Evolutionary conservation across 2,329 filamentous ascomycete species (phyloP).

Genomic region (Colletotrichum liaoningense): DNA sequence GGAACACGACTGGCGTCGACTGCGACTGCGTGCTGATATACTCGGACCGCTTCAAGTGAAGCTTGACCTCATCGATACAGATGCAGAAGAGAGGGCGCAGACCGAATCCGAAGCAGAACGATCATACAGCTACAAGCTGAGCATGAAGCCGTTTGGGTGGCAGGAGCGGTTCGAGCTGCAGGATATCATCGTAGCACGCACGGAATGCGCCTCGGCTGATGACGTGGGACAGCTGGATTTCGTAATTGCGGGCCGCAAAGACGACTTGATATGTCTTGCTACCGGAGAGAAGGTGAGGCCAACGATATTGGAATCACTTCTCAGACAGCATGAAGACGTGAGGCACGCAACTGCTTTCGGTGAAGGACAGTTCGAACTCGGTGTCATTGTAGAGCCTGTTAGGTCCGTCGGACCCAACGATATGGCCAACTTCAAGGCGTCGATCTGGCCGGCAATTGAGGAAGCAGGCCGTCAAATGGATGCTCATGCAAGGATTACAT

Average conservation of each 20-base stretch:
- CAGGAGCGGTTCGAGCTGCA: too few species aligned
- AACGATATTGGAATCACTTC: constrained; percentile 37
- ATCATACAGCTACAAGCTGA: constrained; percentile 37
- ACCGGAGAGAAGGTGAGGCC: constrained; percentile 42
- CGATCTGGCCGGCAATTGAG: constrained; percentile 37
- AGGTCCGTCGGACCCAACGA: constrained; percentile 1
- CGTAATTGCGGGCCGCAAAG: constrained; percentile 44
- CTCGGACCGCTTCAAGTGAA: too few species aligned
- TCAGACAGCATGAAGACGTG: constrained; percentile 35
- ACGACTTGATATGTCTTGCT: constrained; percentile 43
- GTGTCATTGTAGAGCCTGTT: constrained; percentile 39
- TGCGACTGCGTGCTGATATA: constrained; percentile 46
- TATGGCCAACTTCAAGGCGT: constrained; percentile 30
- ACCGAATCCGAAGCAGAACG: constrained; percentile 36
- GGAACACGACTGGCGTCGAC: constrained; percentile 46
- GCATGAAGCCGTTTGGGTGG: not conserved
- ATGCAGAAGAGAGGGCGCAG: too few species aligned
- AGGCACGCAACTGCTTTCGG: constrained; percentile 39
- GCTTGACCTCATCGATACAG: too few species aligned
- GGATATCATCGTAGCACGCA: too few species aligned
- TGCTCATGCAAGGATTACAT: constrained; percentile 37
- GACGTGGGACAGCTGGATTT: not conserved
- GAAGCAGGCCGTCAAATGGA: constrained; percentile 37
- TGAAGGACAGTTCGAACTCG: constrained; percentile 39
- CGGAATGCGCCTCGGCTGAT: too few species aligned